Percentiles rank a stretch among this genome's conserved stretches.
Conservation (phyloP, 139 green algal species). For the Chlamydomonas incerta region DNA sequence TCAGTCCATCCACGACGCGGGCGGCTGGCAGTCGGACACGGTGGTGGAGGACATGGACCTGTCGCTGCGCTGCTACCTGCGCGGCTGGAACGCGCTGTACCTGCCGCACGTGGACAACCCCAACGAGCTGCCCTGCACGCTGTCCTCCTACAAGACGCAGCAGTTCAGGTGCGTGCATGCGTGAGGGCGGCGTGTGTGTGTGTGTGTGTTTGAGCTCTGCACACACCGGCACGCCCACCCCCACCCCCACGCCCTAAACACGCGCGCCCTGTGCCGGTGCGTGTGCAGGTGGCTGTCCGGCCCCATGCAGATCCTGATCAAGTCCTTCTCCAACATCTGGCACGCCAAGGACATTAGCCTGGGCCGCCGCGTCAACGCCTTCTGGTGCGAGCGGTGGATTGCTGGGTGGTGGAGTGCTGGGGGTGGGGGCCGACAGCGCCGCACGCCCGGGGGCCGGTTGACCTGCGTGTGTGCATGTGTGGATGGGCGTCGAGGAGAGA, state of each 20-base stretch:
- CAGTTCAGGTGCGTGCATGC: conserved; percentile 96
- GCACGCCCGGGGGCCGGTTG: too few relatives aligned
- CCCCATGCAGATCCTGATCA: conserved; percentile 74
- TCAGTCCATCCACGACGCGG: conserved; percentile 86
- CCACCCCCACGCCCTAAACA: neutral
- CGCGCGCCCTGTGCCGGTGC: neutral
- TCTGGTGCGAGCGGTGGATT: too few relatives aligned
- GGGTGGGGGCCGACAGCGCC: too few relatives aligned
- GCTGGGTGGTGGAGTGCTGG: too few relatives aligned
- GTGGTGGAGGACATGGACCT: conserved; percentile 91
- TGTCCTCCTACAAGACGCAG: conserved; percentile 97
- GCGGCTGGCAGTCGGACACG: conserved; percentile 93
- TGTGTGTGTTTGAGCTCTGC: too few relatives aligned
- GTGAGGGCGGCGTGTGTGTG: too few relatives aligned
- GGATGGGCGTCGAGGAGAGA: too few relatives aligned
- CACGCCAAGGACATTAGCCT: conserved; percentile 53
- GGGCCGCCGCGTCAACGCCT: conserved; percentile 56
- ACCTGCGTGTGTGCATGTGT: too few relatives aligned
- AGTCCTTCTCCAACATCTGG: conserved; percentile 57
- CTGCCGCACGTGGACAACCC: conserved; percentile 69
- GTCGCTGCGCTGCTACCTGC: conserved; percentile 64
- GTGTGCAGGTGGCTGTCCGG: conserved; percentile 63
- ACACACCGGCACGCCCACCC: too few relatives aligned
- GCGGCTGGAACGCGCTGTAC: conserved; percentile 62
- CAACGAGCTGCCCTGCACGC: conserved; percentile 90